A percentile compares a stretch with the other conserved stretches of the same genome.
Evolutionary conservation across 352 stramenopile species (phyloP).

Genomic region (Phytophthora uliginosa): DNA sequence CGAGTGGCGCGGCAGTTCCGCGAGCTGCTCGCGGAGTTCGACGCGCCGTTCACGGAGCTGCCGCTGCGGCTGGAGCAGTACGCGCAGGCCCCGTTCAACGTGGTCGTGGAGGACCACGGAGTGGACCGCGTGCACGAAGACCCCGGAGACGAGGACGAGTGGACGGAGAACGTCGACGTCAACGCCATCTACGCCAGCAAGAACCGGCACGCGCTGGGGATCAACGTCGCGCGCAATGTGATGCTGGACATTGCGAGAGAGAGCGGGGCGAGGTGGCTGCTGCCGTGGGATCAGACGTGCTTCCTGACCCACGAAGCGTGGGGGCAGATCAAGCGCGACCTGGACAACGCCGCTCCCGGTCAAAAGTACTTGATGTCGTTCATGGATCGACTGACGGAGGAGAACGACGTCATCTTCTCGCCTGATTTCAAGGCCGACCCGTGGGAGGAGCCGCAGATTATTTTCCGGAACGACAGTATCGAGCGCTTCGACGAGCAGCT

Average conservation of each 20-base stretch:
- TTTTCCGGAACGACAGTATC: slow-evolving; percentile 56
- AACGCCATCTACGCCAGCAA: slow-evolving; percentile 62
- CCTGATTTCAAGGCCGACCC: slow-evolving; percentile 40
- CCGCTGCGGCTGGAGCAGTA: slow-evolving; percentile 49
- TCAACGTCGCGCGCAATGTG: slow-evolving; percentile 58
- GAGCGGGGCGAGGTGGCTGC: slow-evolving; percentile 51
- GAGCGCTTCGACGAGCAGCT: slow-evolving; percentile 67
- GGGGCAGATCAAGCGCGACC: slow-evolving; percentile 47
- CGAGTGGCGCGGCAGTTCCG: slow-evolving; percentile 36
- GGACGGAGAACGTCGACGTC: slow-evolving; percentile 38
- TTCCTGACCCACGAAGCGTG: slow-evolving; percentile 57
- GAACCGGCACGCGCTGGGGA: slow-evolving; percentile 59
- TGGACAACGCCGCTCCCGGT: slow-evolving; percentile 23
- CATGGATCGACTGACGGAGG: slow-evolving; percentile 57
- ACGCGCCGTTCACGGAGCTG: slow-evolving; percentile 50
- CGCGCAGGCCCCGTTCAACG: slow-evolving; percentile 44
- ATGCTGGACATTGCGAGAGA: slow-evolving; percentile 54
- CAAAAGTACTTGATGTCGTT: slow-evolving; percentile 66
- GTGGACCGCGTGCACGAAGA: slow-evolving; percentile 43
- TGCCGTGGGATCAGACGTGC: slow-evolving; percentile 68
- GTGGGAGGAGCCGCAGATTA: slow-evolving; percentile 69
- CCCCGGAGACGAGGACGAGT: slow-evolving; percentile 33
- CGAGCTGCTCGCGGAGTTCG: slow-evolving; percentile 46
- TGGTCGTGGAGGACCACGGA: slow-evolving; percentile 55
- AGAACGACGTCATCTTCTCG: slow-evolving; percentile 60